A percentile compares a stretch with the other conserved stretches of the same genome.
Evolutionary conservation across 495 filamentous ascomycete genomes (phyloP).

Genomic region (Jackrogersella multiformis): DNA sequence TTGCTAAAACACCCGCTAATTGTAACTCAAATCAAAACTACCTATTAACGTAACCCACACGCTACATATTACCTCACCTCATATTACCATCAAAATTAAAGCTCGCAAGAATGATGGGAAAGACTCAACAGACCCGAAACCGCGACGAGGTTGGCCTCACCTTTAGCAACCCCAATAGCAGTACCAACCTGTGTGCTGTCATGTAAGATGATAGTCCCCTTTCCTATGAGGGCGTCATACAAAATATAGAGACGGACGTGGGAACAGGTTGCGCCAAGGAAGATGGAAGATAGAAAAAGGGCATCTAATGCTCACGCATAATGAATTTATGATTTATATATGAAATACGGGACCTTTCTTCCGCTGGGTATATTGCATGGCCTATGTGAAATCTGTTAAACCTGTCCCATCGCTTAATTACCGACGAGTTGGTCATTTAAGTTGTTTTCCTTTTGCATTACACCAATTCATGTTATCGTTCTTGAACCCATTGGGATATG

Average conservation of each 20-base stretch:
- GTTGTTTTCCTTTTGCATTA: no score
- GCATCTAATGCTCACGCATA: neutral
- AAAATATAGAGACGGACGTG: neutral
- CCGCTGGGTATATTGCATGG: no score
- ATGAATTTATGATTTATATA: conserved; percentile 6
- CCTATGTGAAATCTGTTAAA: no score
- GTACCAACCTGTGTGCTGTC: conserved; percentile 25
- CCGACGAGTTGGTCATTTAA: no score
- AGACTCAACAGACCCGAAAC: conserved; percentile 28
- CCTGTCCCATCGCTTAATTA: no score
- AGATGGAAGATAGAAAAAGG: neutral
- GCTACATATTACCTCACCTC: neutral
- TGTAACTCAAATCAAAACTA: neutral
- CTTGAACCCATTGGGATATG: no score
- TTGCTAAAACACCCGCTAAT: neutral
- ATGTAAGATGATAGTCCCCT: conserved; percentile 10
- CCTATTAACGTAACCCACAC: neutral
- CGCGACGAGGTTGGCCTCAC: conserved; percentile 21
- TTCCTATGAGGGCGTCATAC: neutral
- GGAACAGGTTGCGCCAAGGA: neutral
- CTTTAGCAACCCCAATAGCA: neutral
- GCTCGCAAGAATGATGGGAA: conserved; percentile 23
- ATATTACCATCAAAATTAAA: neutral
- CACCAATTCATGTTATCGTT: no score
- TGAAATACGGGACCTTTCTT: no score